phyloP scores from a whole-genome alignment of 2,329 filamentous ascomycete genomes.

The Ophiostoma piceae region DNA sequence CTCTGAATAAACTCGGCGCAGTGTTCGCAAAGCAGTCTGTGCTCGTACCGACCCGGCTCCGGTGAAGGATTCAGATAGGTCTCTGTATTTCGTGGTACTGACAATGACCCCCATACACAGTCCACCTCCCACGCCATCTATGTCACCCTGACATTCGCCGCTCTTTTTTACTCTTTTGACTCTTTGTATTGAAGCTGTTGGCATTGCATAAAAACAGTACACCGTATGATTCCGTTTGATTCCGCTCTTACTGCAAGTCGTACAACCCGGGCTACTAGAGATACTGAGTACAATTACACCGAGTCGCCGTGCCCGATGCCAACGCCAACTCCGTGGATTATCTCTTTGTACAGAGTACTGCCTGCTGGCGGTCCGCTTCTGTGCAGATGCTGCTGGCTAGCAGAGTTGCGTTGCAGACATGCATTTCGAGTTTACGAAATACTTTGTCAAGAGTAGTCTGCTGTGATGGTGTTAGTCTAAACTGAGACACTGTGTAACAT shows the following conservation, averaged over 20 bases:
- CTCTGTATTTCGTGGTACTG: not conserved
- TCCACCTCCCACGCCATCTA: not conserved
- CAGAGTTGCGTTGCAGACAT: not conserved
- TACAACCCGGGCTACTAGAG: no score
- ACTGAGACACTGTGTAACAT: not conserved
- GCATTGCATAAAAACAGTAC: no score
- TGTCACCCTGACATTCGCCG: not conserved
- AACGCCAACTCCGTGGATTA: not conserved
- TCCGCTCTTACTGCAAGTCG: no score
- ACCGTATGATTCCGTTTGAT: no score
- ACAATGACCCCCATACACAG: not conserved
- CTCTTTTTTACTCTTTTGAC: not conserved
- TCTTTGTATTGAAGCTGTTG: not conserved
- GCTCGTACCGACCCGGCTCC: not conserved
- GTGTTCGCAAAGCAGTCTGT: slow-evolving; percentile 10
- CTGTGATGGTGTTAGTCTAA: not conserved
- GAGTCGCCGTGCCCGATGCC: not conserved
- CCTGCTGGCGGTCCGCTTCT: no score
- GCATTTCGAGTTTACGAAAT: not conserved
- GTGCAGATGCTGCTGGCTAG: not conserved
- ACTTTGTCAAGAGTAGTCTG: no score
- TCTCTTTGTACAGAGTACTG: no score
- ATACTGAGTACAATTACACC: not conserved
- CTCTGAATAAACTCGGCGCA: not conserved
- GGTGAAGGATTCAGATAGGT: not conserved